Base-by-base conservation (phyloP, 1,284 basidiomycete species). In the Cystobasidium sp. region DNA sequence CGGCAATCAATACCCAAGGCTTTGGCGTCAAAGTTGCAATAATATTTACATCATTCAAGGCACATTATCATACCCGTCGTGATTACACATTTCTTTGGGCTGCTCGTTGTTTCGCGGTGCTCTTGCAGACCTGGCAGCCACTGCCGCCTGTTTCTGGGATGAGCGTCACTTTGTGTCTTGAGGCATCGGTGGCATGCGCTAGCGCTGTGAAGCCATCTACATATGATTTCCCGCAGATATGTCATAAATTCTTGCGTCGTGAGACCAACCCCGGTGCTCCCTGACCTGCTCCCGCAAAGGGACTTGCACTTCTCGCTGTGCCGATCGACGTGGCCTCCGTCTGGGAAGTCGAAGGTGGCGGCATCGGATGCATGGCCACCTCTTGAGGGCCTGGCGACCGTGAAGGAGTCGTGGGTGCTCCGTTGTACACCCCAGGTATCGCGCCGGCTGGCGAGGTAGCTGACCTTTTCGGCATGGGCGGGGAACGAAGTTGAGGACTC, bases 391-490 rank as follows among this genome's bases (percentile, higher is more conserved):
- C 37, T 18, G 64, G 64, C 7, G 64, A 66, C 24, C 64, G 12
- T 43, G 64, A 52, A 31, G 64, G 64, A 2, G 64, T 46, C 44
- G 41, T 53, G 37, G 51, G 64, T 14, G 64, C 37, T 31, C 9
- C 16, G 12, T 22, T 43, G 7, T 66, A 49, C 7, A 51, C 8
- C 9, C 49, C 49, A 18, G 39, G 39, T 31, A 47, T 41, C 16
- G 64, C 51, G 6, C 64, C 51, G 3, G 63, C 46, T 20, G 70
- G 70, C 9, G 70, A 73, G 12, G 70, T 73, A n/a, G 63, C 70
- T 31, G 70, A 73, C 37, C 70, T 49, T 52, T 66, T 73, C 20
- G 70, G 70, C 10, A 41, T 31, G n/a, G 70, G 70, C n/a, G 70
- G 70, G 18, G 52, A 53, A 9, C 70, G 37, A 18, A 73, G 20